Evolutionary conservation across 192 early-diverging fungal species (phyloP).

Genomic region (Backusella circina): DNA sequence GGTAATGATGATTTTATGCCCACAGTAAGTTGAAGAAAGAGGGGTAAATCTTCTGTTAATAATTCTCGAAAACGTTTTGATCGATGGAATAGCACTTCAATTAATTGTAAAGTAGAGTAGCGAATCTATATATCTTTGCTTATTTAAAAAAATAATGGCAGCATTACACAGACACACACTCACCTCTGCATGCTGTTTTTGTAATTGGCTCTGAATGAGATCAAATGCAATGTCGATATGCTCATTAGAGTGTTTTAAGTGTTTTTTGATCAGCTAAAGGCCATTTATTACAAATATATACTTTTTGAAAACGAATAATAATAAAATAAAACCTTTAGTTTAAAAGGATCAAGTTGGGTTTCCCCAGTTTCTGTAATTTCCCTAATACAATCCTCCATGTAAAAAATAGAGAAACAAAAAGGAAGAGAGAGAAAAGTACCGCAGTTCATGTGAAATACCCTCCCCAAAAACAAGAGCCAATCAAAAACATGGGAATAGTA

Average conservation of each 20-base stretch:
- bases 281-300: background rate
- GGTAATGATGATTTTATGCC: slow-evolving; percentile 56
- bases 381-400: slow-evolving; percentile 14
- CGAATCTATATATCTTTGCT: slow-evolving; percentile 43
- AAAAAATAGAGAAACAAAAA: background rate
- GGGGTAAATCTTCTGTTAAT: slow-evolving; percentile 46
- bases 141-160: background rate
- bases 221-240: slow-evolving; percentile 37
- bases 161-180: background rate
- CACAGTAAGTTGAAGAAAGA: slow-evolving; percentile 49
- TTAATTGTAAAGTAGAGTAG: slow-evolving; percentile 51
- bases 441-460: background rate
- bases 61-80: slow-evolving; percentile 63
- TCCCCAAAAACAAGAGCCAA: background rate
- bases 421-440: background rate
- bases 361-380: slow-evolving; percentile 32
- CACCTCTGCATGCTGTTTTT: slow-evolving; percentile 53
- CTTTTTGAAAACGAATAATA: background rate
- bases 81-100: slow-evolving; percentile 59
- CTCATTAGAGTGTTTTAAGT: slow-evolving; percentile 42
- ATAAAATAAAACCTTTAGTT: slow-evolving; percentile 20
- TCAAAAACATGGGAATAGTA: background rate
- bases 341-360: slow-evolving; percentile 20
- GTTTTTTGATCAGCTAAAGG: slow-evolving; percentile 39
- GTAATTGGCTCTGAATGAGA: slow-evolving; percentile 38